Conservation (phyloP, 2,329 filamentous ascomycete genomes). For the Diaporthe amygdali region DNA sequence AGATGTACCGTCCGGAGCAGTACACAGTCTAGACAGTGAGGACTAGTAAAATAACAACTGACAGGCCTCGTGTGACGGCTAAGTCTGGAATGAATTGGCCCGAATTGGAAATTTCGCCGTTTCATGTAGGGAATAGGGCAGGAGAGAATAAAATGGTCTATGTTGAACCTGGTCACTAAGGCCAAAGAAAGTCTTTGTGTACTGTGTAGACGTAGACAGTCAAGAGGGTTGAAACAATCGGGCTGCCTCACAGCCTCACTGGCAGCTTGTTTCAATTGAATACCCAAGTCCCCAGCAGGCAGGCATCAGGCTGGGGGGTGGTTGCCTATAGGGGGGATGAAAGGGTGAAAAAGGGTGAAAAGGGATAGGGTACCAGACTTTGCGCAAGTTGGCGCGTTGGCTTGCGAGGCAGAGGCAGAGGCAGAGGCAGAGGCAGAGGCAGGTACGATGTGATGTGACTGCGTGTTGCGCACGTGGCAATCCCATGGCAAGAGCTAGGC, state of each 20-base stretch:
- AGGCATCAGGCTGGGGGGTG: not conserved
- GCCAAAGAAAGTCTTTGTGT: too few species aligned
- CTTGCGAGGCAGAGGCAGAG: too few species aligned
- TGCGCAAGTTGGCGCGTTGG: too few species aligned
- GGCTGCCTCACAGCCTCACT: conserved; percentile 8
- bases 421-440: too few species aligned
- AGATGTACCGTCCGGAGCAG: not conserved
- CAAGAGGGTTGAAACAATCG: not conserved
- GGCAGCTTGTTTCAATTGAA: conserved; percentile 6
- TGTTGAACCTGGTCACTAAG: too few species aligned
- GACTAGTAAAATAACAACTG: not conserved
- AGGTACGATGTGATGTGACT: not conserved
- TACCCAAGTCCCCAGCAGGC: not conserved
- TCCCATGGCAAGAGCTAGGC: not conserved
- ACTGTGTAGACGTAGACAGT: not conserved
- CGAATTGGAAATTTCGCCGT: not conserved
- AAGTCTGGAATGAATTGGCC: conserved; percentile 2
- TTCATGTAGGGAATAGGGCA: not conserved
- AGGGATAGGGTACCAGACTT: conserved; percentile 8
- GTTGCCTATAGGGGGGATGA: too few species aligned
- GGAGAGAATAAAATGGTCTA: too few species aligned
- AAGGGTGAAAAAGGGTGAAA: not conserved
- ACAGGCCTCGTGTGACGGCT: not conserved
- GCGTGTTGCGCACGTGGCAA: conserved; percentile 3
- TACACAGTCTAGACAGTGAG: not conserved